Evolutionary conservation across 495 filamentous ascomycete genomes (phyloP).

Genomic region (Aspergillus olivimuriae): DNA sequence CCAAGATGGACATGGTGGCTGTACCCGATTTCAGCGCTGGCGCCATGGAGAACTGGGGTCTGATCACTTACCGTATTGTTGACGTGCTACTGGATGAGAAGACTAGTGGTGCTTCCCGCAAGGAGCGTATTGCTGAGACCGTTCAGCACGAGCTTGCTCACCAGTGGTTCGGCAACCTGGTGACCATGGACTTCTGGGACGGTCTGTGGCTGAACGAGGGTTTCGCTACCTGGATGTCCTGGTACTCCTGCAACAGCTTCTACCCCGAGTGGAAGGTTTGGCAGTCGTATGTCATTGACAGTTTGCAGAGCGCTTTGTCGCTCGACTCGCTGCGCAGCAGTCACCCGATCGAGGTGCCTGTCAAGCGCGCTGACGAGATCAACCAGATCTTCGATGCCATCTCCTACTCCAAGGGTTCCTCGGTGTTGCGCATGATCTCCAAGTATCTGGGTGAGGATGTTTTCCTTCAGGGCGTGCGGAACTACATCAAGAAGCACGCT

Average conservation of each 20-base stretch:
- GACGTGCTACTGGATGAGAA: slow-evolving; percentile 90
- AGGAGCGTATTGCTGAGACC: slow-evolving; percentile 87
- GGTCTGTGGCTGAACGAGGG: slow-evolving; percentile 98
- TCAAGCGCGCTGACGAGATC: slow-evolving; percentile 91
- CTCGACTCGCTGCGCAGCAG: slow-evolving; percentile 90
- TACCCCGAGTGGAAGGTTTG: slow-evolving; percentile 99
- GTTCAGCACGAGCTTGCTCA: slow-evolving; percentile 97
- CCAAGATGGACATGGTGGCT: slow-evolving; percentile 99
- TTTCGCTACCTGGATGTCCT: slow-evolving; percentile 86
- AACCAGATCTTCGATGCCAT: slow-evolving; percentile 99
- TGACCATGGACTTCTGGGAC: slow-evolving; percentile 99
- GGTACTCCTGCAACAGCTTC: slow-evolving; percentile 60
- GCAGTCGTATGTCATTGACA: slow-evolving; percentile 89
- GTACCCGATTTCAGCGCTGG: slow-evolving; percentile 91
- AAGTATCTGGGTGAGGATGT: slow-evolving; percentile 88
- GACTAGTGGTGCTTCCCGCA: slow-evolving; percentile 82
- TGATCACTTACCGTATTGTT: slow-evolving; percentile 90
- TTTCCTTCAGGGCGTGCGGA: slow-evolving; percentile 88
- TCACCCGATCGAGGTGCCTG: slow-evolving; percentile 95
- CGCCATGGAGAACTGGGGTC: slow-evolving; percentile 99
- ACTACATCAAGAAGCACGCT: slow-evolving; percentile 91
- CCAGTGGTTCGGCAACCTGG: slow-evolving; percentile 98
- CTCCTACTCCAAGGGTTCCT: slow-evolving; percentile 94
- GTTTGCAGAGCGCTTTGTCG: slow-evolving; percentile 76
- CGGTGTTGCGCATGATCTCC: slow-evolving; percentile 94